A percentile compares a stretch with the other conserved stretches of the same genome.
These are phyloP conservation scores for Leptoxyphium fumago DNA, from an alignment of 2,329 filamentous ascomycete genomes.

Conservation along the genomic window DNA sequence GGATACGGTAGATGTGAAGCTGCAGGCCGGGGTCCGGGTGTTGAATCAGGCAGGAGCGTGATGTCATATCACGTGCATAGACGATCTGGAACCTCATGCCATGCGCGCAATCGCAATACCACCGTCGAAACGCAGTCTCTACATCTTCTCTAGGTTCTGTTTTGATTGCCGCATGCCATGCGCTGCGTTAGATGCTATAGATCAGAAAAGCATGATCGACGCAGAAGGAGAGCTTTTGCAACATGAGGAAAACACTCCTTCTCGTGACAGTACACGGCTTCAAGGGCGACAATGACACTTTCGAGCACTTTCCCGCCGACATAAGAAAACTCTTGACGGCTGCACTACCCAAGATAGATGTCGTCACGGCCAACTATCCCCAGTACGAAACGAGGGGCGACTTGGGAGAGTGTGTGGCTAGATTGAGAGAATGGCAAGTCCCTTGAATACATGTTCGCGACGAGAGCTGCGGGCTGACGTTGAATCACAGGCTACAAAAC, in stretches of 20 bases:
- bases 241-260: slow-evolving; percentile 56
- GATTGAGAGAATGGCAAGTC: slow-evolving; percentile 61
- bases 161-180: too few relatives aligned
- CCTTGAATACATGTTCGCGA: neutral
- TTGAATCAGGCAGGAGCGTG: too few relatives aligned
- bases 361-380: slow-evolving; percentile 59
- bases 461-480: neutral
- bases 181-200: too few relatives aligned
- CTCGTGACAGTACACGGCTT: slow-evolving; percentile 82
- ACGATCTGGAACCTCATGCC: too few relatives aligned
- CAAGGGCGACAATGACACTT: slow-evolving; percentile 71
- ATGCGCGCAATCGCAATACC: too few relatives aligned
- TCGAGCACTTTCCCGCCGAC: slow-evolving; percentile 60
- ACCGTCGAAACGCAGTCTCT: too few relatives aligned
- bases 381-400: slow-evolving; percentile 72
- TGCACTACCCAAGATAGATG: slow-evolving; percentile 52
- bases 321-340: slow-evolving; percentile 49
- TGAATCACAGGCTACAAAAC: slow-evolving; percentile 55
- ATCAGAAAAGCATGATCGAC: too few relatives aligned
- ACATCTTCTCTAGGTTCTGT: too few relatives aligned
- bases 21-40: too few relatives aligned
- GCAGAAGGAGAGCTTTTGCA: neutral
- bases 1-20: too few relatives aligned
- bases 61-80: too few relatives aligned
- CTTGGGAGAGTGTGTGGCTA: slow-evolving; percentile 51